Base-by-base conservation (phyloP, 768 basidiomycete species). In the Amylocystis lapponica region DNA sequence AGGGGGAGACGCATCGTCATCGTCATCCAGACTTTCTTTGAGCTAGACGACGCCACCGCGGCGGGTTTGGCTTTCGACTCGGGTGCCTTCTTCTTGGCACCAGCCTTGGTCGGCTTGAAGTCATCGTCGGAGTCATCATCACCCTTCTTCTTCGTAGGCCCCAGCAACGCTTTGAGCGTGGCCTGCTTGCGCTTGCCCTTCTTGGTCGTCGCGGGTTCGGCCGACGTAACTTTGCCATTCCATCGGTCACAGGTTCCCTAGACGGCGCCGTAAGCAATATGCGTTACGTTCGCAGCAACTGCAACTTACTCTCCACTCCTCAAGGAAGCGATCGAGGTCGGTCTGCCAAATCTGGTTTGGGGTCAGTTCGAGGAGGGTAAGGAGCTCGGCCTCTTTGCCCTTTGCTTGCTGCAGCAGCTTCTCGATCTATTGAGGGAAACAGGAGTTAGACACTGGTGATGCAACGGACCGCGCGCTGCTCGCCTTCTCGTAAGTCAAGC, bases 401-500 rank as follows among this genome's bases (percentile, higher is more conserved):
- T 74, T 76, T 1, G 86, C 83, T 70, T 91, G 90, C 53, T 76
- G 72, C 35, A 78, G 70, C 4, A 99, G 74, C 66, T 78, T 93
- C 47, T 84, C 87, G 53, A 96, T 93, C 88, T 93, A 37, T 14
- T 11, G 4, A 20, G 9, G 10, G 27, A n/a, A n/a, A 32, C 16
- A 33, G 30, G n/a, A 26, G 21, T 5, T 17, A 32, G 27, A 21
- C 21, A 3, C 36, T 27, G 5, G 21, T 10, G 9, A 19, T 23
- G 3, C 16, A 13, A 6, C 2, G 20, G 3, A 23, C 14, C 29
- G 14, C 3, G 27, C 27, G 16, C 10, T 34, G 39, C 61, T 5
- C 41, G 86, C 90, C 80, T 85, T 94, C 66, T 98, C 95, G 54
- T 76, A 83, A 1, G 95, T 99, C 70, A 99, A 69, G 66, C 85